These are phyloP conservation scores for Suhomyces sp. DNA, from an alignment of 805 yeast genomes.

Conservation along the genomic window DNA sequence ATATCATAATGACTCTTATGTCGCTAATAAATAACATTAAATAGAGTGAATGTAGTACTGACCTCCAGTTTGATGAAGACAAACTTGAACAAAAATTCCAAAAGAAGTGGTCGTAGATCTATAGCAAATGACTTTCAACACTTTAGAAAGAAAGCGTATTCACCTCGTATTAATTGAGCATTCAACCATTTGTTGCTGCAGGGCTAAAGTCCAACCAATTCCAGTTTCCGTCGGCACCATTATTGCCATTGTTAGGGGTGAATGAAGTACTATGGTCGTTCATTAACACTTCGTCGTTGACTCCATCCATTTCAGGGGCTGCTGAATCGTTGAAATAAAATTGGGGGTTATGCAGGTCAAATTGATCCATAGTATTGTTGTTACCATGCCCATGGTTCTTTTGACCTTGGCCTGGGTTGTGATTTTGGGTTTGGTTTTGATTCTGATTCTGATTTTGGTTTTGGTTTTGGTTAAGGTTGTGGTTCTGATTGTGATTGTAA, in stretches of 20 bases:
- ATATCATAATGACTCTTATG: too few relatives aligned
- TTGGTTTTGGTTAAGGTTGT: background rate
- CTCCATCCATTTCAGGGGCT: constrained; percentile 22
- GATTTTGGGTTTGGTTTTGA: background rate
- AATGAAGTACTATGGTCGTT: constrained; percentile 15
- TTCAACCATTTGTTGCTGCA: constrained; percentile 9
- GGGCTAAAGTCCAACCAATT: constrained; percentile 42
- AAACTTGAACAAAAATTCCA: too few relatives aligned
- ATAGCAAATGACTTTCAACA: too few relatives aligned
- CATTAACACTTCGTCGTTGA: constrained; percentile 34
- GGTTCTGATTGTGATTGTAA: background rate
- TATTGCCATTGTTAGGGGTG: background rate
- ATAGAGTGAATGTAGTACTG: too few relatives aligned
- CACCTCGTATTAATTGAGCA: too few relatives aligned
- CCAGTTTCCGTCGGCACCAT: constrained; percentile 24
- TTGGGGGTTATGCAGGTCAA: too few relatives aligned
- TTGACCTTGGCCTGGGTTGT: constrained; percentile 1
- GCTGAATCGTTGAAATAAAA: constrained; percentile 7
- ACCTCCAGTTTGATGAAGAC: too few relatives aligned
- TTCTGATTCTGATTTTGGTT: background rate
- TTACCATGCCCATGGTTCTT: constrained; percentile 1
- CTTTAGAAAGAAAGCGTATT: too few relatives aligned
- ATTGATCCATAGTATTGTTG: background rate
- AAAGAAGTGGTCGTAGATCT: too few relatives aligned
- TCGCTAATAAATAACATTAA: too few relatives aligned